phyloP scores from a whole-genome alignment of 2,329 filamentous ascomycete species.

The Cordyceps fumosorosea region DNA sequence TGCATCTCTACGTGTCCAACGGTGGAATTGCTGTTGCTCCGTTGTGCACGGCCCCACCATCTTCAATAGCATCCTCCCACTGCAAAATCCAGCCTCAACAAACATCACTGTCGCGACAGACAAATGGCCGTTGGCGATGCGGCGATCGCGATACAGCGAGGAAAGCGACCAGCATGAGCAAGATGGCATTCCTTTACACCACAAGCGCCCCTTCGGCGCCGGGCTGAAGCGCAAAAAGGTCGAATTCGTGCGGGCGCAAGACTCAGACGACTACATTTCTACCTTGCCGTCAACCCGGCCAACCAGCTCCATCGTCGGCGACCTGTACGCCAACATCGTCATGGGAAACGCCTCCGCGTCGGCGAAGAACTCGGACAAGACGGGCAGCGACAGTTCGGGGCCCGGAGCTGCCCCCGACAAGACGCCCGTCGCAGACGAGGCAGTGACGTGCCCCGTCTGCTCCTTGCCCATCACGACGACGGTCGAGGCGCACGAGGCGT shows the following conservation, averaged over 20 bases:
- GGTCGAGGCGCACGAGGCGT: constrained; percentile 46
- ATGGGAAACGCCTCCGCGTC: constrained; percentile 34
- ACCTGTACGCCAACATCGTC: constrained; percentile 62
- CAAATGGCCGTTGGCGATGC: constrained; percentile 19
- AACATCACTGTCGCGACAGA: not conserved
- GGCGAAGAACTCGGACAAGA: not conserved
- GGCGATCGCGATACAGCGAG: constrained; percentile 19
- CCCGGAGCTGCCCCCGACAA: not conserved
- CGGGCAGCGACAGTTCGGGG: constrained; percentile 10
- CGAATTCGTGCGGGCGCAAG: constrained; percentile 50
- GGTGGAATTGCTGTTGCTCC: no score
- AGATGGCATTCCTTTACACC: constrained; percentile 47
- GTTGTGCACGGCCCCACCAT: not conserved
- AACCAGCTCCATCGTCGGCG: constrained; percentile 35
- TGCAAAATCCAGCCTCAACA: not conserved
- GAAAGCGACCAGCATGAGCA: constrained; percentile 26
- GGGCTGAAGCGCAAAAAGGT: constrained; percentile 49
- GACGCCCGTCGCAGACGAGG: not conserved
- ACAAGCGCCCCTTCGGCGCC: constrained; percentile 47
- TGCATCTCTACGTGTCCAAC: no score
- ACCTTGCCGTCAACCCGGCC: constrained; percentile 20
- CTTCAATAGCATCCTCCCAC: not conserved
- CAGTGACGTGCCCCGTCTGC: constrained; percentile 29
- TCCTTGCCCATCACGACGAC: constrained; percentile 27
- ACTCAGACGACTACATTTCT: constrained; percentile 26